These are phyloP conservation scores for Colletotrichum limetticola DNA, from an alignment of 2,329 filamentous ascomycete genomes.

Conservation along the genomic window DNA sequence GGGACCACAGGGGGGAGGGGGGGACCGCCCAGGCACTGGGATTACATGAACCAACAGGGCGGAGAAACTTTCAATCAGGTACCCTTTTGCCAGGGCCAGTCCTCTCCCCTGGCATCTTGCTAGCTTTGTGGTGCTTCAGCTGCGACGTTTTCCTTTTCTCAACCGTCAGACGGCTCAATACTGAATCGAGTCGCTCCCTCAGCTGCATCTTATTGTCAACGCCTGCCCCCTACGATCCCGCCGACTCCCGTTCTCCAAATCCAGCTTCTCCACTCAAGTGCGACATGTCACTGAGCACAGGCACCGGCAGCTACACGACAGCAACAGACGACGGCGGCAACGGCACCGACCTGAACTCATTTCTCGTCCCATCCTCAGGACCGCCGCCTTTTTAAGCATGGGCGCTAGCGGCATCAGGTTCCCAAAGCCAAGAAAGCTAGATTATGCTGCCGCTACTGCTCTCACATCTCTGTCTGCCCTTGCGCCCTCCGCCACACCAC, in stretches of 20 bases:
- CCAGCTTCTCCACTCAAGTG: slow-evolving; percentile 12
- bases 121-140: background rate
- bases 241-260: slow-evolving; percentile 18
- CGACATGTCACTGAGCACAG: slow-evolving; percentile 22
- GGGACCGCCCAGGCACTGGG: background rate
- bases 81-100: background rate
- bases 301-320: background rate
- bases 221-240: slow-evolving; percentile 19
- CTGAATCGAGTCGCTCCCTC: background rate
- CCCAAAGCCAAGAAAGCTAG: slow-evolving; percentile 32
- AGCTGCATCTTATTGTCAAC: slow-evolving; percentile 18
- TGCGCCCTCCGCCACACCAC: background rate
- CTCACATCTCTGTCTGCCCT: background rate
- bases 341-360: slow-evolving; percentile 22
- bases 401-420: slow-evolving; percentile 32
- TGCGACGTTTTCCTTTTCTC: background rate
- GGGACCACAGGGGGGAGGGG: background rate
- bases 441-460: slow-evolving; percentile 13
- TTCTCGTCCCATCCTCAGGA: slow-evolving; percentile 33
- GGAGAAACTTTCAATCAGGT: slow-evolving; percentile 16
- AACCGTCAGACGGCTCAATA: background rate
- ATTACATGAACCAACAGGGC: slow-evolving; percentile 20
- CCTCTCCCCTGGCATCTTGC: background rate
- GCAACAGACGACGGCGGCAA: slow-evolving; percentile 6
- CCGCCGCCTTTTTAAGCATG: slow-evolving; percentile 27